Conservation (phyloP, 805 yeast genomes). For the Metschnikowia arizonensis region DNA sequence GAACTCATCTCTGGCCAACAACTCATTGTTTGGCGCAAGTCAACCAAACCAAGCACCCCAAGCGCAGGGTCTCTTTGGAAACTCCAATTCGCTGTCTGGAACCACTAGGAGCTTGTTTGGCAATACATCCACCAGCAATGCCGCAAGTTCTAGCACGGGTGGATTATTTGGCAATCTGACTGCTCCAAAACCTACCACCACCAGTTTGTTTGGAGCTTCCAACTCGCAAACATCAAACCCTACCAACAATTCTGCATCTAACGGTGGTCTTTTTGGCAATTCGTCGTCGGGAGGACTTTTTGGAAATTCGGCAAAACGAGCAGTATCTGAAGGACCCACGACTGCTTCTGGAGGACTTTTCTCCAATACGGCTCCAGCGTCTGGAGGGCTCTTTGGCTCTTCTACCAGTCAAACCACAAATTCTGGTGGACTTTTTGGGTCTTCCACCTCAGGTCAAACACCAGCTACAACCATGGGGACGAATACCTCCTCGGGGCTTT, state of each 20-base stretch:
- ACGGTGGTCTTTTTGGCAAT: slow-evolving; percentile 7
- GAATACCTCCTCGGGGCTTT: not conserved
- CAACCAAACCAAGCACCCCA: not conserved
- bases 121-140: not conserved
- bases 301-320: slow-evolving; percentile 4
- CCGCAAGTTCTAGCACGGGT: not conserved
- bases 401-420: not conserved
- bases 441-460: slow-evolving; percentile 9
- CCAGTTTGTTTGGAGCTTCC: slow-evolving; percentile 4
- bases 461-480: too few relatives aligned
- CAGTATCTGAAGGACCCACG: slow-evolving; percentile 6
- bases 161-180: slow-evolving; percentile 7
- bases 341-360: slow-evolving; percentile 1
- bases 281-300: slow-evolving; percentile 7
- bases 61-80: slow-evolving; percentile 7
- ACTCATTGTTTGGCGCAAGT: slow-evolving; percentile 3
- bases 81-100: slow-evolving; percentile 3
- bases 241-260: not conserved
- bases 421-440: slow-evolving; percentile 25
- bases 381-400: slow-evolving; percentile 7
- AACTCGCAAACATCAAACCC: not conserved
- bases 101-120: slow-evolving; percentile 2
- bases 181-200: not conserved
- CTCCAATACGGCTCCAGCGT: not conserved
- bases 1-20: not conserved